Conservation (phyloP, 2,329 filamentous ascomycete genomes). For the Sphaceloma murrayae region DNA sequence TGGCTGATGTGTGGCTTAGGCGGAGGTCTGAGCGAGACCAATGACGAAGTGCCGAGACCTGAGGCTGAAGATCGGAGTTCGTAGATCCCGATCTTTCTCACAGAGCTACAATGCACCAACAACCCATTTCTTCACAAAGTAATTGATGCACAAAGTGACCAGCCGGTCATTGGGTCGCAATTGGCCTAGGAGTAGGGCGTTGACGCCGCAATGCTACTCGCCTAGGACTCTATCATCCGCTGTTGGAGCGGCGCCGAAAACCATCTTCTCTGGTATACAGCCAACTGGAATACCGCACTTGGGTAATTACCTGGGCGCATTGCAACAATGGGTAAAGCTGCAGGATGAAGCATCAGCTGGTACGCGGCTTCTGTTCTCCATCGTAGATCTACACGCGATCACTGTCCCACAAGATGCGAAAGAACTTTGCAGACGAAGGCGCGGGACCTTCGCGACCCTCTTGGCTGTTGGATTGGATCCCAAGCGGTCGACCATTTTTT, state of each 20-base stretch:
- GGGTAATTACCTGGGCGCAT: constrained; percentile 87
- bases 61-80: background rate
- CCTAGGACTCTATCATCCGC: background rate
- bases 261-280: constrained; percentile 93
- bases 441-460: constrained; percentile 68
- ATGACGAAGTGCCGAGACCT: constrained; percentile 5
- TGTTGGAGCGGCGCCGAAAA: constrained; percentile 25
- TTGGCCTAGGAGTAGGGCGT: background rate
- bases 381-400: constrained; percentile 91
- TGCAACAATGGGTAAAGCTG: constrained; percentile 74
- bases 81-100: background rate
- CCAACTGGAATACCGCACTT: constrained; percentile 89
- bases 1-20: background rate
- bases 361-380: constrained; percentile 66
- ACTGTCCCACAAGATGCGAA: constrained; percentile 61
- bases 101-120: no score
- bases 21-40: constrained; percentile 1
- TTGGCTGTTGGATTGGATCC: constrained; percentile 78
- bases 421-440: constrained; percentile 54
- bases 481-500: constrained; percentile 67
- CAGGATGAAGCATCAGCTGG: constrained; percentile 53
- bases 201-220: background rate
- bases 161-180: background rate
- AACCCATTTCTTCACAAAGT: no score
- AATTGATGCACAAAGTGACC: background rate